Evolutionary conservation across 768 basidiomycete species (phyloP), one percentile per base, ranked within the genome.

Genomic region (Pleurotus djamor): DNA sequence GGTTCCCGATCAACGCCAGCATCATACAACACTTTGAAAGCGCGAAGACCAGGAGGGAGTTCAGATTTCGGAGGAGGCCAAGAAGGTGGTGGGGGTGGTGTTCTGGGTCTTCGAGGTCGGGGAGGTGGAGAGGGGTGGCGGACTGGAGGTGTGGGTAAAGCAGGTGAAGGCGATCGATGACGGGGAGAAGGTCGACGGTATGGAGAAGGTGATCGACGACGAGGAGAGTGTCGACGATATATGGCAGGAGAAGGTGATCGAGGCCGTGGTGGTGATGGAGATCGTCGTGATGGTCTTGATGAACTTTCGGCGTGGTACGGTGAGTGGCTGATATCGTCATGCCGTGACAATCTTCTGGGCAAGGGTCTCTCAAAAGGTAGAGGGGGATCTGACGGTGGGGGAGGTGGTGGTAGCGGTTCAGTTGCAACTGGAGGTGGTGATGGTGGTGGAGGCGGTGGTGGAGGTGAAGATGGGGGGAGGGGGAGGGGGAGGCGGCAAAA

Each of bases 11-110:
- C 87, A 28, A 81, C 65, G 2, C 73, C 60, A 34, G 85, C 81
- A 66, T 92, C 89, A 67, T 80, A 91, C 5, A 90, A 69, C 7
- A 91, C 76, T 65, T 83, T 87, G 72, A 80, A 88, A 21, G 81
- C 67, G 60, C 75, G 79, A 44, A 38, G 28, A 6, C 66, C 60
- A n/a, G 71, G 60, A 0, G 84, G 79, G 61, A 78, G 83, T 60
- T 77, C 80, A 9, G 77, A 75, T 2, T 71, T 75, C 8, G 80
- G 76, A 1, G 88, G 85, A 0, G 89, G 87, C 85, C 86, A 90
- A 10, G 60, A 43, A 14, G 52, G 61, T 32, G 48, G 62, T 13
- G 57, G 58, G 9, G 64, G 63, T 12, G 56, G 59, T n/a, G 62
- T 41, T 47, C 37, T 44, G 14, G 62, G 63, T 5, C 33, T 63